Conservation (phyloP, 202 grass and related monocot genomes). For the Schoenoplectus tabernaemontani region DNA sequence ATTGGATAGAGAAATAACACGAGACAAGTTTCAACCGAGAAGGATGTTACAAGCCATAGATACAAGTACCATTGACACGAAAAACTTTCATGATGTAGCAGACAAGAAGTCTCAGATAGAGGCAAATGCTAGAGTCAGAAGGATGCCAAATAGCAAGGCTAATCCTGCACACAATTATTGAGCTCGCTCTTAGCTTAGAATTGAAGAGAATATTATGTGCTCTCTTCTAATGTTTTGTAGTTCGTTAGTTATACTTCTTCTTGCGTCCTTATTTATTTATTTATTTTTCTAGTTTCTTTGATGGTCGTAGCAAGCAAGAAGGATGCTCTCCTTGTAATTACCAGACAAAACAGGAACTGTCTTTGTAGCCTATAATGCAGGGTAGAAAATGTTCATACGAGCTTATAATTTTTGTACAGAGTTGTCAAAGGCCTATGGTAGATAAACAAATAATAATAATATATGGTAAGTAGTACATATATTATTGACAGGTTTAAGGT, state of each 20-base stretch:
- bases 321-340: background rate
- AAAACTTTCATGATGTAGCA: slow-evolving; percentile 10
- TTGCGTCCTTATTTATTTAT: background rate
- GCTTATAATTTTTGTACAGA: no score
- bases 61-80: background rate
- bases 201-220: slow-evolving; percentile 9
- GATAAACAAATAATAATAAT: background rate
- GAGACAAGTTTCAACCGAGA: slow-evolving; percentile 23
- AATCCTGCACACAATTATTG: slow-evolving; percentile 52
- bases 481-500: background rate
- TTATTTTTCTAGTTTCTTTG: background rate
- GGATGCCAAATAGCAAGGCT: background rate
- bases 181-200: slow-evolving; percentile 9
- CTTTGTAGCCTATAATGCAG: background rate
- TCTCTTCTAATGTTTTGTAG: slow-evolving; percentile 19
- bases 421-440: background rate
- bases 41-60: slow-evolving; percentile 20
- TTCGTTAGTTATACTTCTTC: slow-evolving; percentile 7
- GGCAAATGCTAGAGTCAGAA: slow-evolving; percentile 40
- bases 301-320: slow-evolving; percentile 4
- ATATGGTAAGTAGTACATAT: background rate
- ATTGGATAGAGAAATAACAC: background rate
- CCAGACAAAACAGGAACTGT: background rate
- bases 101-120: slow-evolving; percentile 28
- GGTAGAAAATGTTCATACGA: slow-evolving; percentile 9